A percentile compares a stretch with the other conserved stretches of the same genome.
Conservation (phyloP, 208 protist species). For the Acanthamoeba triangularis region DNA sequence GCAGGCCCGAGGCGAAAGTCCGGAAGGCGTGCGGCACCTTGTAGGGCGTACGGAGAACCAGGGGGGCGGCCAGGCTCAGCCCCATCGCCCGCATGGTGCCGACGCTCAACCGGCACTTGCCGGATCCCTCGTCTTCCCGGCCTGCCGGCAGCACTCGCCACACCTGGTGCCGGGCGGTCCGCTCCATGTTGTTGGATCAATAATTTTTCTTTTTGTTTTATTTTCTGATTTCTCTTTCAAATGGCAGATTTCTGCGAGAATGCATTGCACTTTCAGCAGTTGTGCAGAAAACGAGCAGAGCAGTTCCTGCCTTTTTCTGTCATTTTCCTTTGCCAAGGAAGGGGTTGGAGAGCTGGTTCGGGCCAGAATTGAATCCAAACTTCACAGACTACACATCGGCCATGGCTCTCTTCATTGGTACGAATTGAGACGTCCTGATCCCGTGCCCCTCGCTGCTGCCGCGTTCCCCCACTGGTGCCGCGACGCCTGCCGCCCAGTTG, state of each 20-base stretch:
- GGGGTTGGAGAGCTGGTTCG: not conserved
- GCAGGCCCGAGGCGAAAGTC: not conserved
- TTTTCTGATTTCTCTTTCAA: not conserved
- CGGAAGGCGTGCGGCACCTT: not conserved
- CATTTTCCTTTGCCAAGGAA: not conserved
- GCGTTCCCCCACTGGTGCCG: not conserved
- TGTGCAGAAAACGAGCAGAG: not conserved
- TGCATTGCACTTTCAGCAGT: not conserved
- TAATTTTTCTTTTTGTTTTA: not conserved
- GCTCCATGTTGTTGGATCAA: not conserved
- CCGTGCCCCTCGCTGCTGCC: not conserved
- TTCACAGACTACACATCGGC: not conserved
- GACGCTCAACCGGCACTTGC: conserved; percentile 14
- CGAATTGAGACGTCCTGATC: not conserved
- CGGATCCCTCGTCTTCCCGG: not conserved
- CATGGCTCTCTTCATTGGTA: conserved; percentile 53
- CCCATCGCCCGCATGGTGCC: not conserved
- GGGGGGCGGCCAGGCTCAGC: not conserved
- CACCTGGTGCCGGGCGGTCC: not conserved
- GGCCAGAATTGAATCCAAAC: not conserved
- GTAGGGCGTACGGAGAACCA: not conserved
- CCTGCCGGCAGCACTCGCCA: not conserved
- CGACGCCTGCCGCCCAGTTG: conserved; percentile 20
- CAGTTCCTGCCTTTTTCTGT: not conserved
- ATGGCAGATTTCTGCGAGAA: not conserved